A percentile compares a stretch with the other conserved stretches of the same genome.
Evolutionary conservation across 1,139 yeast species (phyloP).

Genomic region (Taphrina flavorubra): DNA sequence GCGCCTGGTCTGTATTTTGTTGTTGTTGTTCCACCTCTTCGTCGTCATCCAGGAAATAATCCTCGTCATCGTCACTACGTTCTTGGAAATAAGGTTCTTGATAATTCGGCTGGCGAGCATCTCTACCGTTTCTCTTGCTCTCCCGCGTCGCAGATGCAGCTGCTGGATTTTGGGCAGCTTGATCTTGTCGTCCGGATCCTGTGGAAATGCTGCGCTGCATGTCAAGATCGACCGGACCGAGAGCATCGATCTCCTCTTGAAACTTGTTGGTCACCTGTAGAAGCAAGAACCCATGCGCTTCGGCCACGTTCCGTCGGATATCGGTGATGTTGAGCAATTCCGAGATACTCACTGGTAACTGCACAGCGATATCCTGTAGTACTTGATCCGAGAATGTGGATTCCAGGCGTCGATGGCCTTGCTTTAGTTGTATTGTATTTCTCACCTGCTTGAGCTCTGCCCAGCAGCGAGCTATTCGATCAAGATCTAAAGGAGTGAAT

Average conservation of each 20-base stretch:
- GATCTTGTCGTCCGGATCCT: background rate
- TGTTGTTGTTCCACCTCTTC: background rate
- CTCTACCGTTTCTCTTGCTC: background rate
- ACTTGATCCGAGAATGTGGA: slow-evolving; percentile 39
- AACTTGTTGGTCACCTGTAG: slow-evolving; percentile 36
- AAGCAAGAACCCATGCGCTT: slow-evolving; percentile 19
- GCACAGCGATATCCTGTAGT: slow-evolving; percentile 36
- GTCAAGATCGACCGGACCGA: slow-evolving; percentile 22
- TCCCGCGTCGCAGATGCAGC: background rate
- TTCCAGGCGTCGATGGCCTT: slow-evolving; percentile 23
- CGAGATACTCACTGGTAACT: slow-evolving; percentile 25
- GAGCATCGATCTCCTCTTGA: slow-evolving; percentile 34
- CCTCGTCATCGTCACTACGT: slow-evolving; percentile 30
- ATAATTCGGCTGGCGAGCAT: slow-evolving; percentile 19
- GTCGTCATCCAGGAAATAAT: slow-evolving; percentile 19
- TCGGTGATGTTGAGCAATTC: slow-evolving; percentile 29
- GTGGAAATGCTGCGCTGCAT: background rate
- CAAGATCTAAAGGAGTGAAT: slow-evolving; percentile 33
- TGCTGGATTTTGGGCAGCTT: background rate
- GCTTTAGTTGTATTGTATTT: slow-evolving; percentile 21
- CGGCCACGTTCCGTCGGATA: slow-evolving; percentile 18
- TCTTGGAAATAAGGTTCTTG: slow-evolving; percentile 32
- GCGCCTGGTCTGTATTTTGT: background rate
- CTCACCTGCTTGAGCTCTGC: slow-evolving; percentile 32
- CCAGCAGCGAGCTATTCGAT: slow-evolving; percentile 33